Evolutionary conservation across 2,329 filamentous ascomycete species (phyloP), one percentile per base, ranked within the genome.

Genomic region (Fusarium sp.): DNA sequence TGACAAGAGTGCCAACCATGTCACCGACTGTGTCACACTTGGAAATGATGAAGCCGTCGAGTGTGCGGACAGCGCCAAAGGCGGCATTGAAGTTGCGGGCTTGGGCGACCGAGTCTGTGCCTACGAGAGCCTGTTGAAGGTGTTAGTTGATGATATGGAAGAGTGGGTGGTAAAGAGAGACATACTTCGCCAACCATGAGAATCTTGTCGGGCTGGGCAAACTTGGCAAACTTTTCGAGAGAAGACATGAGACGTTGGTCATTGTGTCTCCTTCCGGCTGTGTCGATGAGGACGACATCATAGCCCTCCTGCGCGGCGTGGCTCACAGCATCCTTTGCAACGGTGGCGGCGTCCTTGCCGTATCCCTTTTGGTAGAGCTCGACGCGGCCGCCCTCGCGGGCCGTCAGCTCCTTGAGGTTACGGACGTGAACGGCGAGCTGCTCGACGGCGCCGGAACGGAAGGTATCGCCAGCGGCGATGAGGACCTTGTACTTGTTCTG

Each of bases 21-120:
- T 97, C 94, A n/a, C 95, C 96, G 33, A 99, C 96, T 0, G 95
- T 99, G 78, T 99, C 95, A 75, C 95, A 98, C 78, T 99, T 99
- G 58, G 90, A 94, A 69, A 99, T 97, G 73, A 99, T 97, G 77
- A 99, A 99, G 6, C 95, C 95, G 77, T 99, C 96, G 33, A 99
- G 83, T 25, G 86, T 85, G 53, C 94, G 83, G 13, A 87, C 88
- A 6, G 86, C 82, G 29, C 95, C 96, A 77, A 99, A 98, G 3
- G 92, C 91, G 33, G 89, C 87, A 73, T 97, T 97, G 80, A 99
- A 99, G 78, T 97, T 97, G 70, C 93, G 86, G 4, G 96, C 95
- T 78, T 99, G 95, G 43, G 93, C 92, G 19, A 99, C 95, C 4
- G 90, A 93, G 76, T 99, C 96, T 5, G 92, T 97, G 55, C 95